phyloP scores from a whole-genome alignment of 2,329 filamentous ascomycete species.

The Colletotrichum melonis region DNA sequence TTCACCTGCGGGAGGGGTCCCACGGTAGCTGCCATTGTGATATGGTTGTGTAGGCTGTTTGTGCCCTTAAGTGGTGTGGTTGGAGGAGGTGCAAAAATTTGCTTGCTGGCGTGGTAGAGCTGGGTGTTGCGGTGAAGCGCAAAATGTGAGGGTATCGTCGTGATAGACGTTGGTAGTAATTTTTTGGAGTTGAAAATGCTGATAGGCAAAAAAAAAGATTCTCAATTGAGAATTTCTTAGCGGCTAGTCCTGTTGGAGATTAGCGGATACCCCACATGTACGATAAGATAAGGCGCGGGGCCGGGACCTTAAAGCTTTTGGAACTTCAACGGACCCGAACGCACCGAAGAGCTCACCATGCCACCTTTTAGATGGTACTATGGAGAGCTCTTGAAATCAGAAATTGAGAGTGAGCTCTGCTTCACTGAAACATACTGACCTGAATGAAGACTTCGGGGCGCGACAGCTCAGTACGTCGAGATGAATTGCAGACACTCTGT shows the following conservation, averaged over 20 bases:
- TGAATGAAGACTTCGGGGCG: neutral
- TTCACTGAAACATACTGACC: neutral
- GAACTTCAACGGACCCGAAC: neutral
- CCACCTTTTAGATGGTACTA: no score
- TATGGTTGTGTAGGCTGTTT: neutral
- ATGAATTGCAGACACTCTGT: neutral
- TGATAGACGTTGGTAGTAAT: slow-evolving; percentile 19
- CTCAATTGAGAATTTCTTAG: slow-evolving; percentile 35
- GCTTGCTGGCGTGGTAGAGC: no score
- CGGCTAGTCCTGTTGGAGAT: neutral
- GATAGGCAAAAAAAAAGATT: slow-evolving; percentile 23
- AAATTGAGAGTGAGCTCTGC: neutral
- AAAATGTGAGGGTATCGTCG: slow-evolving; percentile 25
- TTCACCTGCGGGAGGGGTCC: slow-evolving; percentile 83
- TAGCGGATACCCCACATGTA: slow-evolving; percentile 17
- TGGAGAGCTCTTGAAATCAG: neutral
- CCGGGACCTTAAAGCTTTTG: neutral
- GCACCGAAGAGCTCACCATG: no score
- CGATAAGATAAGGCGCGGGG: slow-evolving; percentile 36
- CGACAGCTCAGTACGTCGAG: neutral
- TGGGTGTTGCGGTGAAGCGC: neutral
- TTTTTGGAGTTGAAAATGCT: slow-evolving; percentile 24
- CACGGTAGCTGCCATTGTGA: slow-evolving; percentile 85
- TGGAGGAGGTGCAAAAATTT: neutral
- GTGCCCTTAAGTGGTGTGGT: neutral